phyloP scores from a whole-genome alignment of 306 rosid genomes.

The Cicer chorassanicum region DNA sequence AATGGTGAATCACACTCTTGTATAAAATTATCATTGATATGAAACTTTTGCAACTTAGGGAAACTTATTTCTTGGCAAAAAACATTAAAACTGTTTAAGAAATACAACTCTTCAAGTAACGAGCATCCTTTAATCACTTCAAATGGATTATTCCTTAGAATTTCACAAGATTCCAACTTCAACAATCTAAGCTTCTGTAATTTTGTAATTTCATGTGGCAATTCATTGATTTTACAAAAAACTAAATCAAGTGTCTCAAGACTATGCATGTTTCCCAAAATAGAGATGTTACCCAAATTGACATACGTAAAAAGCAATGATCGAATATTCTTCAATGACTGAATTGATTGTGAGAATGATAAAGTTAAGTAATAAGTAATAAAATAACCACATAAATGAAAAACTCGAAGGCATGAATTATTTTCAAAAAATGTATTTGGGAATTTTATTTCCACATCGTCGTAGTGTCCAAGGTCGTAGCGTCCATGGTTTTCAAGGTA shows the following conservation, averaged over 20 bases:
- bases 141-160: not conserved
- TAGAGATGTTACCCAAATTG: slow-evolving; percentile 1
- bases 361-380: no score
- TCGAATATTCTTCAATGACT: not conserved
- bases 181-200: not conserved
- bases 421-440: not conserved
- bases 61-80: no score
- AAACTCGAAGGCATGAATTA: not conserved
- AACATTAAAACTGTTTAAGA: not conserved
- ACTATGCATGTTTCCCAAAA: not conserved
- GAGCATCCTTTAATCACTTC: slow-evolving; percentile 29
- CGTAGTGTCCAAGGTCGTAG: no score
- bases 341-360: not conserved
- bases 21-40: not conserved
- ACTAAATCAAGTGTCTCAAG: slow-evolving; percentile 34
- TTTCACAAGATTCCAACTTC: rapidly evolving
- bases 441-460: rapidly evolving
- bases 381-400: no score
- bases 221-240: rapidly evolving
- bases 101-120: slow-evolving; percentile 35
- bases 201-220: not conserved
- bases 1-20: no score
- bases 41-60: not conserved
- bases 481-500: rapidly evolving
- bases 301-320: rapidly evolving